A percentile compares a stretch with the other conserved stretches of the same genome.
Evolutionary conservation across 2,329 filamentous ascomycete genomes (phyloP).

Genomic region (Tolypocladium nubicola): DNA sequence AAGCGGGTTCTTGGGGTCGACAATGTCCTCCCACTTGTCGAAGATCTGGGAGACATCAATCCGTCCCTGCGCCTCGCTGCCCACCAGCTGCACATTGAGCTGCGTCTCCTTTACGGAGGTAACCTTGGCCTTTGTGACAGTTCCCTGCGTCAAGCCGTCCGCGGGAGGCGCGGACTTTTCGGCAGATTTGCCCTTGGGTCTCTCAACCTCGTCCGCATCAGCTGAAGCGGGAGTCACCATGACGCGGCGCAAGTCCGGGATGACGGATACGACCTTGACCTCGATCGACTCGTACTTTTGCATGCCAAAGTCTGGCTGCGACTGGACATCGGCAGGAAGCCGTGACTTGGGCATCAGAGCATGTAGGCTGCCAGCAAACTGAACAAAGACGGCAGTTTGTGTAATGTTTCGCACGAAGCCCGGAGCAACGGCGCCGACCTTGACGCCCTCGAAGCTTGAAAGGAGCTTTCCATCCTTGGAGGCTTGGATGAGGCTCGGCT

Average conservation of each 20-base stretch:
- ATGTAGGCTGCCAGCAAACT: conserved; percentile 68
- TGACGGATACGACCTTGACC: conserved; percentile 61
- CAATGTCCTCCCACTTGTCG: conserved; percentile 78
- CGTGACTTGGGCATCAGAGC: conserved; percentile 74
- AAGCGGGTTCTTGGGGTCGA: conserved; percentile 73
- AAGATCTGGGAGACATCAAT: conserved; percentile 88
- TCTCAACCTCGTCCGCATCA: conserved; percentile 31
- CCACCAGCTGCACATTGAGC: conserved; percentile 78
- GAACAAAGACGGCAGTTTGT: conserved; percentile 71
- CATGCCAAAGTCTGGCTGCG: conserved; percentile 67
- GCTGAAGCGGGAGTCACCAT: conserved; percentile 40
- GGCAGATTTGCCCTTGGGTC: conserved; percentile 25
- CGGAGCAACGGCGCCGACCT: conserved; percentile 55
- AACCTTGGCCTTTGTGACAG: conserved; percentile 64
- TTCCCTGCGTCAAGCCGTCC: conserved; percentile 67
- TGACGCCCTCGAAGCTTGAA: conserved; percentile 59
- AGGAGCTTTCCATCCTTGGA: conserved; percentile 62
- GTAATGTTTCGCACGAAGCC: conserved; percentile 85
- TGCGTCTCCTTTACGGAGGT: conserved; percentile 85
- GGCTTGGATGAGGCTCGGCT: conserved; percentile 70
- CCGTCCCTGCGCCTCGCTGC: conserved; percentile 66
- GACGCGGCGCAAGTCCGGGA: conserved; percentile 60
- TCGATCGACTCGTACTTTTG: conserved; percentile 65
- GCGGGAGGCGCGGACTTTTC: conserved; percentile 29
- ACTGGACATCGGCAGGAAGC: conserved; percentile 58